Conservation (phyloP, 148 eudicot genomes). For the Diospyros lotus region DNA sequence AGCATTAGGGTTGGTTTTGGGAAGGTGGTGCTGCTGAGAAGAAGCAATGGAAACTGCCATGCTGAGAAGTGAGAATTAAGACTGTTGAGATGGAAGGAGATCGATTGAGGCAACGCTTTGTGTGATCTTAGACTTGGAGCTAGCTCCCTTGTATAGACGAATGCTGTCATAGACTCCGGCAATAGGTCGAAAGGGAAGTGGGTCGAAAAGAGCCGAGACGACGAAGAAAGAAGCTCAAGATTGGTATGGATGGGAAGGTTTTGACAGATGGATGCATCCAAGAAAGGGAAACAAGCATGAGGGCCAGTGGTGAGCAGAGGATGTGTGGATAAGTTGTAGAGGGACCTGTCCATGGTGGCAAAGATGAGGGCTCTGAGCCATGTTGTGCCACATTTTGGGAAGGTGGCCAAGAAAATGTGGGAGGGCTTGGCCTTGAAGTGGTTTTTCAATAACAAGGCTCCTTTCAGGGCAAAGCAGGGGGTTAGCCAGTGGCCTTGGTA, state of each 20-base stretch:
- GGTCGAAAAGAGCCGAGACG: conserved; percentile 9
- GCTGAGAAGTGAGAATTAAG: too few species aligned
- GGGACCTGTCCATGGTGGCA: conserved; percentile 5
- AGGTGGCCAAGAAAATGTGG: neutral
- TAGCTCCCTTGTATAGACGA: too few species aligned
- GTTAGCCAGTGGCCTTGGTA: conserved; percentile 17
- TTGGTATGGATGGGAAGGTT: neutral
- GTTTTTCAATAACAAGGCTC: conserved; percentile 4
- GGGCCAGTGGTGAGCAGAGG: conserved; percentile 12
- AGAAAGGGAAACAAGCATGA: conserved; percentile 10
- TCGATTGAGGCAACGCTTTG: too few species aligned
- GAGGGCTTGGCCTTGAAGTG: conserved; percentile 7
- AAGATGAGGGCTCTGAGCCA: conserved; percentile 18
- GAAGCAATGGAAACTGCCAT: neutral
- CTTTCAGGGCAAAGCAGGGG: neutral
- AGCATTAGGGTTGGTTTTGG: neutral
- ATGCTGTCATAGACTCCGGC: neutral
- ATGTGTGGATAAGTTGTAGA: neutral
- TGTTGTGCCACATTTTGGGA: conserved; percentile 15
- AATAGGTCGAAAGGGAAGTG: conserved; percentile 11
- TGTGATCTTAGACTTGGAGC: too few species aligned
- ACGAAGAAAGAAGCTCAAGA: too few species aligned
- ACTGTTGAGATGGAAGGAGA: too few species aligned
- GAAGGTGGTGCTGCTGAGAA: neutral
- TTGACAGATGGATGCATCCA: neutral